phyloP scores from a whole-genome alignment of 208 protist species.

The Acanthamoeba triangularis region DNA sequence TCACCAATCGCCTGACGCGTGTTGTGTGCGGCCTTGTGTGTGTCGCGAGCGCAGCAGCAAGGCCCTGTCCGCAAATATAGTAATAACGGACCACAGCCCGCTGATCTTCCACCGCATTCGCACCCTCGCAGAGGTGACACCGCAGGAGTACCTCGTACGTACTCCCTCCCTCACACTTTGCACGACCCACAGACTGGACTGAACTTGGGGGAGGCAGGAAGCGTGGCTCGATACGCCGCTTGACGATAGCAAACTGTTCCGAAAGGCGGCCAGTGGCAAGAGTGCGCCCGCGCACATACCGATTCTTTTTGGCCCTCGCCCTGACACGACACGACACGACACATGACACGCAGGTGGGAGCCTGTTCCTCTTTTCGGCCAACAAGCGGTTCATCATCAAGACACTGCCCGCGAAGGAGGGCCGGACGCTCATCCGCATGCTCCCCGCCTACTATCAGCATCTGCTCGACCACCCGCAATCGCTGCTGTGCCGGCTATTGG shows the following conservation, averaged over 20 bases:
- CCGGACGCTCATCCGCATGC: not conserved
- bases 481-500: not conserved
- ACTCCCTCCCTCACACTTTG: not conserved
- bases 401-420: not conserved
- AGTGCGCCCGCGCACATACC: not conserved
- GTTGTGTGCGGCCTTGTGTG: not conserved
- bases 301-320: no score
- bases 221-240: not conserved
- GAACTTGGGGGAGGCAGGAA: not conserved
- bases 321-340: no score
- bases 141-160: not conserved
- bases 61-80: not conserved
- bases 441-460: slow-evolving; percentile 18
- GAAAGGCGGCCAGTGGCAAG: slow-evolving; percentile 14
- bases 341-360: not conserved
- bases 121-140: not conserved
- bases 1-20: not conserved
- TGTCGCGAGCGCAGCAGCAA: not conserved
- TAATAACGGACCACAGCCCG: slow-evolving; percentile 6
- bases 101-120: slow-evolving; percentile 30
- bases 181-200: not conserved
- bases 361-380: not conserved
- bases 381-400: slow-evolving; percentile 20
- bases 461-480: not conserved
- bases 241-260: not conserved